Conservation (phyloP, 1,139 yeast species). For the Geotrichum carabidarum region DNA sequence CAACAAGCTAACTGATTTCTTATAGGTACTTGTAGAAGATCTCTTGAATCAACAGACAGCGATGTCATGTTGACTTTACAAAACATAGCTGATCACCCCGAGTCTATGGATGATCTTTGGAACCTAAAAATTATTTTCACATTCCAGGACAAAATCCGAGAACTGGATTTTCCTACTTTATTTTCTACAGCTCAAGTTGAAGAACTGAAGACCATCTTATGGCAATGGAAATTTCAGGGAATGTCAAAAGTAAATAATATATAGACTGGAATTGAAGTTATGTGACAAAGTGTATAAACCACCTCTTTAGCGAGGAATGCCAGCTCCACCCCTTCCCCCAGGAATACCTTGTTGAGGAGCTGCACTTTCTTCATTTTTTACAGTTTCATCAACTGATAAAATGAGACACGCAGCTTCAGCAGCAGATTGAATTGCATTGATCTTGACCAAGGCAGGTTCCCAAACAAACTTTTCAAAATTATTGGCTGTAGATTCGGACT, state of each 20-base stretch:
- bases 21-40: constrained; percentile 9
- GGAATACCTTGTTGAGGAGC: constrained; percentile 34
- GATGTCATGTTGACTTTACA: constrained; percentile 55
- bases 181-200: constrained; percentile 14
- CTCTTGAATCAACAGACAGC: constrained; percentile 42
- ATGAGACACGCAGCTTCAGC: constrained; percentile 96
- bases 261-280: background rate
- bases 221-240: constrained; percentile 17
- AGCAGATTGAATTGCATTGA: constrained; percentile 90
- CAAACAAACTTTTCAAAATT: constrained; percentile 85
- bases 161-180: constrained; percentile 7
- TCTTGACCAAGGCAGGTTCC: constrained; percentile 96
- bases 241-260: background rate
- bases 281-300: background rate
- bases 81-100: constrained; percentile 45
- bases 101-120: constrained; percentile 55
- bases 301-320: constrained; percentile 18
- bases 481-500: constrained; percentile 72
- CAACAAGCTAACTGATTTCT: background rate
- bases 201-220: constrained; percentile 18
- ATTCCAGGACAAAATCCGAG: constrained; percentile 45
- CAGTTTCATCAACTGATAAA: constrained; percentile 91
- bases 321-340: constrained; percentile 19
- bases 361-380: constrained; percentile 61
- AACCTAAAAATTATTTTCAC: constrained; percentile 60